Base-by-base conservation (phyloP, 2,329 filamentous ascomycete genomes). In the Colletotrichum incanum region DNA sequence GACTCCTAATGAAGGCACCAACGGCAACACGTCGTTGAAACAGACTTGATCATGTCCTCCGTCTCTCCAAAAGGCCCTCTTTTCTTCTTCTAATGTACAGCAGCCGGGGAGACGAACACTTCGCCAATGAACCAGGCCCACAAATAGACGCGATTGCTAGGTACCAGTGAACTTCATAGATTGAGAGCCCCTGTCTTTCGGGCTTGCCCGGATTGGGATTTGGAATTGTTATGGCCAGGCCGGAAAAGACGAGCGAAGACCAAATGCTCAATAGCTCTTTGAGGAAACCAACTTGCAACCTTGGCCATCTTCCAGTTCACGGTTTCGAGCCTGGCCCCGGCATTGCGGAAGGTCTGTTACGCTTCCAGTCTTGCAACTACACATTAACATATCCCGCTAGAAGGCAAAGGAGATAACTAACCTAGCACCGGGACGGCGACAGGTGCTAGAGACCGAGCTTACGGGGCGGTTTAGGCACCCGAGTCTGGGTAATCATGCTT, bases 11-110 rank as follows among this genome's bases (percentile, higher is more conserved):
- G 34, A 41, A 37, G 12, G 52, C 20, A 5, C 58, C 43, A 60
- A 18, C 23, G 45, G 41, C 31, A 34, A 28, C 61, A 64, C 37
- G 61, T 64, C 47, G 61, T 72, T 61, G 45, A 70, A 70, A 70
- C n/a, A 70, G 70, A 69, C 65, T 65, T 60, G 69, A 60, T 71
- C 55, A 31, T 47, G n/a, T 37, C 26, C 52, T 47, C 43, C 43
- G 18, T 18, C 23, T 34, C 26, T 52, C 28, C 9, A 7, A 8
- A 8, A 2, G 34, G 1, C 8, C 26, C 28, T n/a, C 16, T n/a
- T 55, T 67, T 62, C 56, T 55, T 41, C 31, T 43, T 26, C 47
- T 54, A 23, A 6, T 23, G 20, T 7, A 12, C n/a, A n/a, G 37
- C 37, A n/a, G 55, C 54, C 54, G 39, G 54, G 47, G 63, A 49